Conservation (phyloP, 371 early-diverging fungal genomes). For the Vittaforma corneae region DNA sequence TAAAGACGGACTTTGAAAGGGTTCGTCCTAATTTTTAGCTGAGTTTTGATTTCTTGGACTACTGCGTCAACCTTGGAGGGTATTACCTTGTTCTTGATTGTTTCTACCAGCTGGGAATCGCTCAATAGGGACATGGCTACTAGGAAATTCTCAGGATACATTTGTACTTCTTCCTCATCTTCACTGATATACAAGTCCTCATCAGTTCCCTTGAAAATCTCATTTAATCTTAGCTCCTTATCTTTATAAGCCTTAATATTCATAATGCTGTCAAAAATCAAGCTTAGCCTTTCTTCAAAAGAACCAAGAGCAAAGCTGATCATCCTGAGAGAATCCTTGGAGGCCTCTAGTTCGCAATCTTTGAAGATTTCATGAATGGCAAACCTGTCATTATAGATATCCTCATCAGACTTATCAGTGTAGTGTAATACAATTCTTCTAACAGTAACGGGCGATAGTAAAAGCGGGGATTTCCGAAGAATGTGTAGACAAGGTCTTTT, state of each 20-base stretch:
- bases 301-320: background rate
- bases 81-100: background rate
- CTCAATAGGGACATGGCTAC: background rate
- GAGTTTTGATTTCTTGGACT: background rate
- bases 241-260: background rate
- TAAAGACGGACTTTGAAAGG: background rate
- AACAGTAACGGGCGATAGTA: background rate
- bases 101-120: background rate
- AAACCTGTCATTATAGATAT: conserved; percentile 2
- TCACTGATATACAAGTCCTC: background rate
- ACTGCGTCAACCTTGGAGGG: background rate
- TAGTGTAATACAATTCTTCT: background rate
- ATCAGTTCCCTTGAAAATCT: background rate
- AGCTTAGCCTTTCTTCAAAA: background rate
- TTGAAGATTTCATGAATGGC: background rate
- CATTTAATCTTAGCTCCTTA: background rate
- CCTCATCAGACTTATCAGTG: conserved; percentile 1
- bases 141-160: background rate
- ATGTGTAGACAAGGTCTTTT: background rate
- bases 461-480: background rate
- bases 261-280: background rate
- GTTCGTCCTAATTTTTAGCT: background rate
- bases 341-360: background rate
- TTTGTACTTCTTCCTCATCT: background rate
- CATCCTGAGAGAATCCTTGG: conserved; percentile 7